phyloP scores from a whole-genome alignment of 257 asterid species.

The Petunia secreta region DNA sequence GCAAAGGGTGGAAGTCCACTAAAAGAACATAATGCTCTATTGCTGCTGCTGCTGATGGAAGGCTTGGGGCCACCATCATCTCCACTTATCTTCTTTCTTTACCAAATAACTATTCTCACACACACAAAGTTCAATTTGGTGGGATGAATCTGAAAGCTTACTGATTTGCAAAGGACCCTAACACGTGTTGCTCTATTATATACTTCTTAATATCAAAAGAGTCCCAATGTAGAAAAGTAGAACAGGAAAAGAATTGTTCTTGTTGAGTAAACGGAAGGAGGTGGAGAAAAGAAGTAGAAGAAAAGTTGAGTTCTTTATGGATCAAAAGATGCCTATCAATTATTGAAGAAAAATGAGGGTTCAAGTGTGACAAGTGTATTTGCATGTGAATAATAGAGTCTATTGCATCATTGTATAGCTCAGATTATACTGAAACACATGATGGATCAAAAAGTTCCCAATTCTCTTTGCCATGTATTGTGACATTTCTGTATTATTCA shows the following conservation, averaged over 20 bases:
- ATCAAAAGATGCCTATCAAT: conserved; percentile 22
- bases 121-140: conserved; percentile 25
- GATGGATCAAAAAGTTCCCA: not conserved
- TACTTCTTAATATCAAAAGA: conserved; percentile 14
- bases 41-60: conserved; percentile 31
- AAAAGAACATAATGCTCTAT: conserved; percentile 26
- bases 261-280: not conserved
- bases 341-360: not conserved
- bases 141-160: conserved; percentile 27
- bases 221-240: not conserved
- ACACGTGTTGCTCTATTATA: conserved; percentile 37
- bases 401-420: not conserved
- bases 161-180: conserved; percentile 30
- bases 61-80: conserved; percentile 32
- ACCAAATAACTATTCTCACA: conserved; percentile 31
- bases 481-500: not conserved
- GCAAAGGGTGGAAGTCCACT: conserved; percentile 44
- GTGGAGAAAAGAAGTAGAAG: not conserved
- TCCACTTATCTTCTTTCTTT: conserved; percentile 25
- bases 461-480: not conserved
- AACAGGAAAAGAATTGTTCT: not conserved
- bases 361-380: conserved; percentile 23
- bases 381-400: not conserved
- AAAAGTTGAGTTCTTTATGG: not conserved
- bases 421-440: not conserved